Percentiles rank a stretch among this genome's conserved stretches.
Evolutionary conservation across 352 stramenopile genomes (phyloP).

Genomic region (Thalassiosira hispida): DNA sequence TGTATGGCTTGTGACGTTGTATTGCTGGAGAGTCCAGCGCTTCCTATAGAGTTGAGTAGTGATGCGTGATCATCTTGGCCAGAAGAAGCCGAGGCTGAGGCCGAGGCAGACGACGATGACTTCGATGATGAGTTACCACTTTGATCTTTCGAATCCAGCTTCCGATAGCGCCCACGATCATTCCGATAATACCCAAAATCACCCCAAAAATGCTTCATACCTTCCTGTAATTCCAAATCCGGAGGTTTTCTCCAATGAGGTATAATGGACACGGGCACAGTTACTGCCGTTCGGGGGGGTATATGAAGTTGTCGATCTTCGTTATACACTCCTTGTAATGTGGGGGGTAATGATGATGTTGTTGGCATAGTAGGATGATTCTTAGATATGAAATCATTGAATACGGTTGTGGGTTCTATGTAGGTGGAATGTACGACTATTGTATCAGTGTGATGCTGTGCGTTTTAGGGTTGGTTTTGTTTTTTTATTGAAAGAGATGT

Average conservation of each 20-base stretch:
- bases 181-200: background rate
- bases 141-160: background rate
- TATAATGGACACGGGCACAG: slow-evolving; percentile 52
- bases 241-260: slow-evolving; percentile 44
- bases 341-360: slow-evolving; percentile 16
- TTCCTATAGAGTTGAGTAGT: background rate
- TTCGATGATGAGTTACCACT: slow-evolving; percentile 8
- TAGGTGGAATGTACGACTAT: slow-evolving; percentile 60
- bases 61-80: slow-evolving; percentile 8
- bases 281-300: slow-evolving; percentile 38
- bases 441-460: slow-evolving; percentile 43
- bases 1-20: slow-evolving; percentile 15
- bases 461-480: background rate
- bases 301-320: slow-evolving; percentile 35
- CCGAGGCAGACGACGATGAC: background rate
- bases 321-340: slow-evolving; percentile 39
- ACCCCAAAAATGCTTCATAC: no score
- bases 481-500: no score
- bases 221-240: no score
- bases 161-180: slow-evolving; percentile 21
- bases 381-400: no score
- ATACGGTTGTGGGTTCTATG: slow-evolving; percentile 56
- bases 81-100: background rate
- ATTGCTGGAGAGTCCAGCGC: no score
- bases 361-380: background rate